Evolutionary conservation across 2,329 filamentous ascomycete species (phyloP), one percentile per base, ranked within the genome.

Genomic region (Magnaporthales sp.): DNA sequence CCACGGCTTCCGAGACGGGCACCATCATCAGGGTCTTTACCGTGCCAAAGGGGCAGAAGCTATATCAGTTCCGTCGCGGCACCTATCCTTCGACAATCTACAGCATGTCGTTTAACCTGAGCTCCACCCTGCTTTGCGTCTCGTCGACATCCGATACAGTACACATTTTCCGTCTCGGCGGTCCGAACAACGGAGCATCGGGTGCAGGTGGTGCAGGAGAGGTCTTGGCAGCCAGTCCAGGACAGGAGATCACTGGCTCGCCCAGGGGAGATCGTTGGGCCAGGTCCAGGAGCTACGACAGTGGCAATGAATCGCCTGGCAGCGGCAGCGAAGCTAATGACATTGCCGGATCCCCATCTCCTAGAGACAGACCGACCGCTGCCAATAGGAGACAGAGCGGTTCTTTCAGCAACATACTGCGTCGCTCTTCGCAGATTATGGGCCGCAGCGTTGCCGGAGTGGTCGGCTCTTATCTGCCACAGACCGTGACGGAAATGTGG

Each of bases 41-140:
- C 0, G 87, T 99, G 1, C 95, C 95, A 2, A 88, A 89, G 70
- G 95, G 92, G 11, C 89, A 94, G 73, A 99, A 98, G 77, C 84
- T 99, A 22, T 98, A 93, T 77, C 94, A 99, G 75, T 99, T 99
- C 79, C 88, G 95, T 68, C 88, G 95, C 70, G 95, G 95, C 60
- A 97, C 94, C 2, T 97, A 97, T 77, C 95, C 95, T 0, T 93
- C 93, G 1, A 90, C 92, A 56, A 99, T 99, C 72, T 97, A 93
- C 80, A 96, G 93, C 85, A 97, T 99, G 93, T 96, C 93, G 1
- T 99, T 99, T 80, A 99, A 99, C 77, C 89, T 93, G 64, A 93
- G 91, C 68, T 96, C 93, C 2, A 97, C 93, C 1, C 83, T 99
- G 11, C 86, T 99, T 46, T 97, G 93, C 74, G 93, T 99, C 56